Evolutionary conservation across 176 grass and related monocot species (phyloP).

Genomic region (Rhipidocladum racemiflorum): DNA sequence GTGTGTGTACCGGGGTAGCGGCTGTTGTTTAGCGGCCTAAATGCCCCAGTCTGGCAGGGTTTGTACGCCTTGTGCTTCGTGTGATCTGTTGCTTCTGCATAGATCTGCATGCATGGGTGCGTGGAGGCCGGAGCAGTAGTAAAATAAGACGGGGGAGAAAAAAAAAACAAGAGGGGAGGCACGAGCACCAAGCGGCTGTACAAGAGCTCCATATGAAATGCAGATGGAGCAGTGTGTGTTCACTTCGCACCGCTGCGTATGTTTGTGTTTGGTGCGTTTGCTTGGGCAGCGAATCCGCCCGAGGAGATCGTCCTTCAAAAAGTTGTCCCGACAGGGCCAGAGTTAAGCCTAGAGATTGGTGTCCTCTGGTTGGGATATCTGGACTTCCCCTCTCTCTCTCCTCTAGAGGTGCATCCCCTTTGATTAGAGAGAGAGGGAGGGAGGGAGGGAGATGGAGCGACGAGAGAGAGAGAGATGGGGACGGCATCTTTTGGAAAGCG

Average conservation of each 20-base stretch:
- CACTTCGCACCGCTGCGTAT: not conserved
- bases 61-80: slow-evolving; percentile 44
- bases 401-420: slow-evolving; percentile 19
- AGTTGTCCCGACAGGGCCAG: slow-evolving; percentile 68
- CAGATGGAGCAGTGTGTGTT: not conserved
- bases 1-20: not conserved
- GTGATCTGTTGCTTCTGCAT: not conserved
- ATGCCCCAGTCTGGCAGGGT: slow-evolving; percentile 13
- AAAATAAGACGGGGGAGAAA: slow-evolving; percentile 45
- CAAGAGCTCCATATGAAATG: not conserved
- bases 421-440: slow-evolving; percentile 13
- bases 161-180: slow-evolving; percentile 36
- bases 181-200: slow-evolving; percentile 33
- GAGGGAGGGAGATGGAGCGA: not conserved
- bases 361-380: slow-evolving; percentile 54
- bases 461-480: too few relatives aligned
- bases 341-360: slow-evolving; percentile 83
- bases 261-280: slow-evolving; percentile 25
- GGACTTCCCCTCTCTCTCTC: not conserved
- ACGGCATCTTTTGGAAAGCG: slow-evolving; percentile 77
- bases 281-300: slow-evolving; percentile 36
- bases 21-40: not conserved
- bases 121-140: not conserved
- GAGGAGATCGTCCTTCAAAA: slow-evolving; percentile 81
- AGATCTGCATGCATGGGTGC: not conserved